phyloP scores from a whole-genome alignment of 176 grass and related monocot genomes.

The Calamus simplicifolius region DNA sequence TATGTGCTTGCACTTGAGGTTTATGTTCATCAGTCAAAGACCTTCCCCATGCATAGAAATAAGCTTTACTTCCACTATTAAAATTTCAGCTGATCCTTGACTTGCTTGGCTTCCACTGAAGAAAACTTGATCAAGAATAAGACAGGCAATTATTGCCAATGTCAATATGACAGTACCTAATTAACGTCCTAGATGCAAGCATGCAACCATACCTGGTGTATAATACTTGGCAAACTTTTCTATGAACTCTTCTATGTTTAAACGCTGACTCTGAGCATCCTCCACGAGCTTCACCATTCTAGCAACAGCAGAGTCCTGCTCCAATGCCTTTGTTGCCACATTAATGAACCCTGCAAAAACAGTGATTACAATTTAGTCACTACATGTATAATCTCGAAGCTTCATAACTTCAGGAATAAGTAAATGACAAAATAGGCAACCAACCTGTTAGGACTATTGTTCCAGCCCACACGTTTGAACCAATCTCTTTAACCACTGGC shows the following conservation, averaged over 20 bases:
- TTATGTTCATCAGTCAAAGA: too few relatives aligned
- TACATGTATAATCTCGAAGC: too few relatives aligned
- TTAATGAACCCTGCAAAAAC: conserved; percentile 7
- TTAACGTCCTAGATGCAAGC: neutral
- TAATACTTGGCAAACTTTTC: conserved; percentile 9
- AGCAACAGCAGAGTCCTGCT: conserved; percentile 13
- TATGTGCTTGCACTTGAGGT: too few relatives aligned
- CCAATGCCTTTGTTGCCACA: neutral
- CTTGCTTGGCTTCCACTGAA: too few relatives aligned
- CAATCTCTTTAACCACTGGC: conserved; percentile 6
- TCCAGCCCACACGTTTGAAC: conserved; percentile 9
- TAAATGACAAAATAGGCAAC: neutral
- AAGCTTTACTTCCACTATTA: too few relatives aligned
- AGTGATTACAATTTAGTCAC: too few relatives aligned
- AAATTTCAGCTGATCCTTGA: too few relatives aligned
- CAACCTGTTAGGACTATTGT: conserved; percentile 2
- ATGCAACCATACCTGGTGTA: conserved; percentile 1
- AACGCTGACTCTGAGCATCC: conserved; percentile 5
- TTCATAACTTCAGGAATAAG: too few relatives aligned
- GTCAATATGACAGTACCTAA: too few relatives aligned
- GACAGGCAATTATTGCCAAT: too few relatives aligned
- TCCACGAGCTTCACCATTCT: conserved; percentile 13
- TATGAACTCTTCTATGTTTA: conserved; percentile 9
- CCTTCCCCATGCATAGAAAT: too few relatives aligned
- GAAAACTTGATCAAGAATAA: too few relatives aligned